Conservation (phyloP, 345 rosid species). For the Salix suchowensis region DNA sequence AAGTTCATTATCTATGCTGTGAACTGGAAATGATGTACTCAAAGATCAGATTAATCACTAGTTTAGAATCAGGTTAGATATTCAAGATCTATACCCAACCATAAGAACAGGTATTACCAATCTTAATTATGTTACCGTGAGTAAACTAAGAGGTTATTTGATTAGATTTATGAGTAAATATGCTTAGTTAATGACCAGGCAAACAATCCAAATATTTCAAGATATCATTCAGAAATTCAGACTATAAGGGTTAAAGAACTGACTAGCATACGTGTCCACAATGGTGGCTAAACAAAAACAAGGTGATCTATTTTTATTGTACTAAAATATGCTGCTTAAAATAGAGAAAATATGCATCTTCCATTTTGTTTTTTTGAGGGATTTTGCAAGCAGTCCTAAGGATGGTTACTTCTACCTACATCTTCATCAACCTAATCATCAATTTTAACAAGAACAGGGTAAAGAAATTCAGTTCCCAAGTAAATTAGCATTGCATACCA, state of each 20-base stretch:
- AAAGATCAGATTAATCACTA: constrained; percentile 12
- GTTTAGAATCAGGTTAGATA: not conserved
- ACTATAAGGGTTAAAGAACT: not conserved
- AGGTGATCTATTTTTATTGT: too few species aligned
- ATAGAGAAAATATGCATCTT: not conserved
- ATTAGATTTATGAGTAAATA: not conserved
- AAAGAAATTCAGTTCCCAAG: not conserved
- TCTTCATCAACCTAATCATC: not conserved
- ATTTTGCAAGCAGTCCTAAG: not conserved
- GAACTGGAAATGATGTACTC: constrained; percentile 50
- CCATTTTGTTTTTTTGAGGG: not conserved
- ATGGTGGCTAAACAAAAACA: not conserved
- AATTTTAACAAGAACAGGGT: not conserved
- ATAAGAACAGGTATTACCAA: not conserved
- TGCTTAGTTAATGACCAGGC: not conserved
- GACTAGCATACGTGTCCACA: not conserved
- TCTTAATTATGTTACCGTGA: not conserved
- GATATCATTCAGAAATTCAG: constrained; percentile 1
- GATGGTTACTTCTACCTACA: not conserved
- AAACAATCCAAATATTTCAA: not conserved
- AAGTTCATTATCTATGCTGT: constrained; percentile 83
- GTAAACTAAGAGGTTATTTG: not conserved
- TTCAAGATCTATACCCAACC: not conserved
- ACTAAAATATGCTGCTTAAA: not conserved
- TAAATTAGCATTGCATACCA: constrained; percentile 36